These are phyloP conservation scores for Colletotrichum phormii DNA, from an alignment of 2,329 filamentous ascomycete species.

Conservation along the genomic window DNA sequence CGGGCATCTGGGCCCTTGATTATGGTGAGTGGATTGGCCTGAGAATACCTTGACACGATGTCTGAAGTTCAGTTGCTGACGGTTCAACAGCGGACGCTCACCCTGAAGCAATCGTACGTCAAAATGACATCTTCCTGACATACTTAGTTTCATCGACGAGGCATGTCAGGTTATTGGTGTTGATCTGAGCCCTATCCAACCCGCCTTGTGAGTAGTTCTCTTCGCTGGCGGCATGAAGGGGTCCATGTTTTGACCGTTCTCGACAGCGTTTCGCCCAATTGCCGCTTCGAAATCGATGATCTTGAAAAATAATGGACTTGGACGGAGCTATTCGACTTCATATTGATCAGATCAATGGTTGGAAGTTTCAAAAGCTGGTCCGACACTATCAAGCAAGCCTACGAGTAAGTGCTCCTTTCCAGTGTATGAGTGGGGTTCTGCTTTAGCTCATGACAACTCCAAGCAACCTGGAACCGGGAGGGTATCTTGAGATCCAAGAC, in stretches of 20 bases:
- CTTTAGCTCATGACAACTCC: rapidly evolving
- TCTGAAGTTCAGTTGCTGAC: neutral
- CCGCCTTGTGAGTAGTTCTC: conserved; percentile 42
- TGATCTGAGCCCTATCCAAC: conserved; percentile 54
- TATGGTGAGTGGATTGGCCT: conserved; percentile 47
- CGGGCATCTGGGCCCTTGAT: conserved; percentile 50
- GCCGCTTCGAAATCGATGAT: conserved; percentile 54
- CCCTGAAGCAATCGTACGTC: conserved; percentile 43
- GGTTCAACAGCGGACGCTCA: conserved; percentile 25
- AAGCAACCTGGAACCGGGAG: conserved; percentile 28
- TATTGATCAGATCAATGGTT: conserved; percentile 66
- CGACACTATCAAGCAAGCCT: conserved; percentile 60
- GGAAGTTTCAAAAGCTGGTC: conserved; percentile 66
- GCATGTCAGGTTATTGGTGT: conserved; percentile 46
- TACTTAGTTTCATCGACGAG: neutral
- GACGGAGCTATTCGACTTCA: conserved; percentile 63
- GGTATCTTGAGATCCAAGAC: conserved; percentile 33
- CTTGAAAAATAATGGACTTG: conserved; percentile 42
- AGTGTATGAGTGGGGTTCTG: too few species aligned
- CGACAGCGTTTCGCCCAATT: conserved; percentile 52
- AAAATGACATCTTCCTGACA: rapidly evolving
- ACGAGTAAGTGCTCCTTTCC: conserved; percentile 39
- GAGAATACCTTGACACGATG: neutral
- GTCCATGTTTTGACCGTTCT: neutral
- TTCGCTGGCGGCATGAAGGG: rapidly evolving